Evolutionary conservation across 2,329 filamentous ascomycete species (phyloP).

Genomic region (Cytospora piceae): DNA sequence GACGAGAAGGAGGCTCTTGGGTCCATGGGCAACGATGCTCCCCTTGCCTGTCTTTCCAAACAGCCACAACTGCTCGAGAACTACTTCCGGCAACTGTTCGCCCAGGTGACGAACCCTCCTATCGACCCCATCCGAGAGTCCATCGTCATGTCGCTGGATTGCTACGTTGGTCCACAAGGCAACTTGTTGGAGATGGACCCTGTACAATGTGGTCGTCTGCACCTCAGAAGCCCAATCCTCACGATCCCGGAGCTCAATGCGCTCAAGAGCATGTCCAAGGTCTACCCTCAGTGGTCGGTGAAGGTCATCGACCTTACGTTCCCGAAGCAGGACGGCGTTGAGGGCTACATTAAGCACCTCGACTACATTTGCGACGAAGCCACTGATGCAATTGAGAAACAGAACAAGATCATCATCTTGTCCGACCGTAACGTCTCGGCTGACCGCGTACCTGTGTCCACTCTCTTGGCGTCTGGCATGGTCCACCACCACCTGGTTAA

Average conservation of each 20-base stretch:
- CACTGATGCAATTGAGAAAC: slow-evolving; percentile 80
- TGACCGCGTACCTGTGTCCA: slow-evolving; percentile 82
- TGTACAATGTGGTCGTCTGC: slow-evolving; percentile 82
- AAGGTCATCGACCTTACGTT: slow-evolving; percentile 93
- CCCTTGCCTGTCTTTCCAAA: slow-evolving; percentile 86
- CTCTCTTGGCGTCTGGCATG: slow-evolving; percentile 86
- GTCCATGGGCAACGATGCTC: slow-evolving; percentile 97
- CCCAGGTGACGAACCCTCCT: slow-evolving; percentile 95
- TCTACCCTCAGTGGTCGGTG: slow-evolving; percentile 82
- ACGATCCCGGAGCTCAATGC: slow-evolving; percentile 91
- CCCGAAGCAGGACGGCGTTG: slow-evolving; percentile 78
- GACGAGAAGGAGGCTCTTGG: slow-evolving; percentile 97
- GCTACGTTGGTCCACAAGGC: slow-evolving; percentile 93
- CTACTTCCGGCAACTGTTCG: slow-evolving; percentile 97
- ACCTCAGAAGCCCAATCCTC: slow-evolving; percentile 86
- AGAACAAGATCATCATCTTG: slow-evolving; percentile 83
- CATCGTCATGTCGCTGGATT: slow-evolving; percentile 97
- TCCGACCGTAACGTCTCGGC: slow-evolving; percentile 85
- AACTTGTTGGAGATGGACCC: slow-evolving; percentile 94
- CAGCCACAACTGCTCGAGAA: slow-evolving; percentile 89
- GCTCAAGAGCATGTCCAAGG: slow-evolving; percentile 72
- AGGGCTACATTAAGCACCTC: slow-evolving; percentile 84
- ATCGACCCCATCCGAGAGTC: slow-evolving; percentile 97
- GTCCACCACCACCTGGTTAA: slow-evolving; percentile 93
- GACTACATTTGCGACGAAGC: slow-evolving; percentile 87